These are phyloP conservation scores for Cubamyces sp. DNA, from an alignment of 768 basidiomycete genomes.

Conservation along the genomic window DNA sequence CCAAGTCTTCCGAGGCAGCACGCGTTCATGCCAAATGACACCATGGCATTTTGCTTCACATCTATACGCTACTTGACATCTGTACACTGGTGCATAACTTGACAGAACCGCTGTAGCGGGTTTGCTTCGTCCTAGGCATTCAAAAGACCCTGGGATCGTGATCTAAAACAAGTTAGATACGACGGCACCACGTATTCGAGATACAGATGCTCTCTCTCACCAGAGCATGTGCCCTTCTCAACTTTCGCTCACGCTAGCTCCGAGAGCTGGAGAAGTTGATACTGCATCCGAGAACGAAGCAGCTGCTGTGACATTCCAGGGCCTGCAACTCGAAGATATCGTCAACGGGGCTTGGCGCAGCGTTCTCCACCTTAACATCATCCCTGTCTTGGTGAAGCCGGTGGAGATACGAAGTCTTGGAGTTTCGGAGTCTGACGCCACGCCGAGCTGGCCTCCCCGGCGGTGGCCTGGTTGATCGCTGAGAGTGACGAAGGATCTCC, in stretches of 20 bases:
- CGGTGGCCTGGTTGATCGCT: too few relatives aligned
- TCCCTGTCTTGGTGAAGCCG: too few relatives aligned
- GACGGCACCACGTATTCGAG: neutral
- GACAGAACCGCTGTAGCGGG: too few relatives aligned
- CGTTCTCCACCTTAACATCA: too few relatives aligned
- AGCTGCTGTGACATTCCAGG: too few relatives aligned
- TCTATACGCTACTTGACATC: neutral
- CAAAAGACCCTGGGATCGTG: constrained; percentile 2
- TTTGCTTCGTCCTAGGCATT: too few relatives aligned
- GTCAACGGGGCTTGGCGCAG: too few relatives aligned
- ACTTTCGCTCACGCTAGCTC: neutral
- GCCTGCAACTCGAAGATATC: too few relatives aligned
- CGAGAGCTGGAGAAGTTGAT: neutral
- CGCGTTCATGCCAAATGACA: neutral
- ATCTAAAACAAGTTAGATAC: constrained; percentile 1
- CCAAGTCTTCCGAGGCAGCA: neutral
- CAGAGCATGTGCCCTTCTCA: neutral
- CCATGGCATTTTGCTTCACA: neutral
- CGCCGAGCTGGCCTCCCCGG: too few relatives aligned
- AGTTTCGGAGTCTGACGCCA: too few relatives aligned
- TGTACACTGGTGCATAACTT: too few relatives aligned
- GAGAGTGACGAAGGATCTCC: constrained; percentile 4
- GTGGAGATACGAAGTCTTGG: too few relatives aligned
- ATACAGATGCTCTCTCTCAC: constrained; percentile 5
- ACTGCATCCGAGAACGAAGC: neutral